These are phyloP conservation scores for Leccinum uliginosum DNA, from an alignment of 768 basidiomycete genomes.

Conservation along the genomic window DNA sequence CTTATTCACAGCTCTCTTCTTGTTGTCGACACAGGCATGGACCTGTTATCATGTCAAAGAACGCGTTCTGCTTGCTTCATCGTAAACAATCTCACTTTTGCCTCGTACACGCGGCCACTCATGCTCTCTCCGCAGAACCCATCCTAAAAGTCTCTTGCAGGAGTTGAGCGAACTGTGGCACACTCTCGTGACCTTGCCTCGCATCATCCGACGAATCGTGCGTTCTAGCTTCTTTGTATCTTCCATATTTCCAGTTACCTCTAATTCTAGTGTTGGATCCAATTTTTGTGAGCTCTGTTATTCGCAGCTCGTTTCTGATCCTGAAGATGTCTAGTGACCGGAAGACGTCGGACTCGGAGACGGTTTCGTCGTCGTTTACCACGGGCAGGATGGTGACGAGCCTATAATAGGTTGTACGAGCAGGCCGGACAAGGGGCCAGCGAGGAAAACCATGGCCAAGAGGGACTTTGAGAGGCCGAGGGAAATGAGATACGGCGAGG, in stretches of 20 bases:
- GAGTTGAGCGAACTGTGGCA: constrained; percentile 67
- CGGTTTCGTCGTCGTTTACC: too few relatives aligned
- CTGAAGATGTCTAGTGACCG: constrained; percentile 40
- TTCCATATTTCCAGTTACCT: constrained; percentile 6
- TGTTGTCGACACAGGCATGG: constrained; percentile 61
- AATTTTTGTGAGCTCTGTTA: constrained; percentile 64
- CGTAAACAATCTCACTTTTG: constrained; percentile 11
- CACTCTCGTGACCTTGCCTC: constrained; percentile 66
- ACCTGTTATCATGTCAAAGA: constrained; percentile 67
- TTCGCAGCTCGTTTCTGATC: background rate
- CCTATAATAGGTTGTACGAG: constrained; percentile 90
- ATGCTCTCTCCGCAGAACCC: constrained; percentile 11
- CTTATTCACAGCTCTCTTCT: constrained; percentile 63
- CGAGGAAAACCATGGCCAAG: constrained; percentile 90
- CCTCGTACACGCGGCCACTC: background rate
- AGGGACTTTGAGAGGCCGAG: constrained; percentile 82
- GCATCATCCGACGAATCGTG: constrained; percentile 76
- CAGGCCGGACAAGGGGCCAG: constrained; percentile 86
- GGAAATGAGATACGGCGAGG: constrained; percentile 86
- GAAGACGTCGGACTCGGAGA: too few relatives aligned
- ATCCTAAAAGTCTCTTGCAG: constrained; percentile 29
- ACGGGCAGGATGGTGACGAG: constrained; percentile 14
- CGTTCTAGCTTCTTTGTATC: constrained; percentile 28
- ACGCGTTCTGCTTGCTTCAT: constrained; percentile 54
- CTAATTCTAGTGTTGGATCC: constrained; percentile 58